Evolutionary conservation across 768 basidiomycete genomes (phyloP).

Genomic region (Strobilomyces confusus): DNA sequence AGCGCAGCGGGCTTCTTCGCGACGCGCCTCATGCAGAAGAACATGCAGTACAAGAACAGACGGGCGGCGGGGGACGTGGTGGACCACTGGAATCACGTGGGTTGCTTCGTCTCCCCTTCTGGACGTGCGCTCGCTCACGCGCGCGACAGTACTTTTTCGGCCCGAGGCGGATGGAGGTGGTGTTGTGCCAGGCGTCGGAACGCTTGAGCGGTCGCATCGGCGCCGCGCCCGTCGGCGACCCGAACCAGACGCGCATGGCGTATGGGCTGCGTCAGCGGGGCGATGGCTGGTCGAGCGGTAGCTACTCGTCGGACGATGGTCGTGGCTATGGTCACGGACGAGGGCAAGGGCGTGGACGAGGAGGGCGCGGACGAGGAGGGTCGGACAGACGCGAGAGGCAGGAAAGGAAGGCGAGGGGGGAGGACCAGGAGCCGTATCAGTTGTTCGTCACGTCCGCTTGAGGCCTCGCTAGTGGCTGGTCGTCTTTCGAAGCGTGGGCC

Average conservation of each 20-base stretch:
- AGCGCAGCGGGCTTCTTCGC: conserved; percentile 16
- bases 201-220: conserved; percentile 28
- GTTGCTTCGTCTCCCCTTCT: neutral
- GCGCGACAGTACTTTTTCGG: conserved; percentile 43
- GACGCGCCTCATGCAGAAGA: conserved; percentile 15
- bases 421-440: conserved; percentile 19
- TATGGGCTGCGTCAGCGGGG: conserved; percentile 11
- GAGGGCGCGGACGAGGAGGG: too few relatives aligned
- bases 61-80: conserved; percentile 39
- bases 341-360: too few relatives aligned
- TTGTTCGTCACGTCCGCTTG: conserved; percentile 14
- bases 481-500: too few relatives aligned
- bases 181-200: conserved; percentile 32
- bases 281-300: neutral
- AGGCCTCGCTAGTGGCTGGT: too few relatives aligned
- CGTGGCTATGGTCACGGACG: too few relatives aligned
- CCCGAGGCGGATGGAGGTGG: conserved; percentile 41
- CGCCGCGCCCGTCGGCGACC: conserved; percentile 18
- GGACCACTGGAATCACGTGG: conserved; percentile 50
- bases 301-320: neutral
- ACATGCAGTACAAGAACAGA: conserved; percentile 36
- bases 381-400: neutral
- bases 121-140: neutral
- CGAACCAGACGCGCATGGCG: conserved; percentile 19
- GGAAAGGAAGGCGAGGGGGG: conserved; percentile 8